Evolutionary conservation across 2,329 filamentous ascomycete genomes (phyloP).

Genomic region (Fonsecaea pedrosoi): DNA sequence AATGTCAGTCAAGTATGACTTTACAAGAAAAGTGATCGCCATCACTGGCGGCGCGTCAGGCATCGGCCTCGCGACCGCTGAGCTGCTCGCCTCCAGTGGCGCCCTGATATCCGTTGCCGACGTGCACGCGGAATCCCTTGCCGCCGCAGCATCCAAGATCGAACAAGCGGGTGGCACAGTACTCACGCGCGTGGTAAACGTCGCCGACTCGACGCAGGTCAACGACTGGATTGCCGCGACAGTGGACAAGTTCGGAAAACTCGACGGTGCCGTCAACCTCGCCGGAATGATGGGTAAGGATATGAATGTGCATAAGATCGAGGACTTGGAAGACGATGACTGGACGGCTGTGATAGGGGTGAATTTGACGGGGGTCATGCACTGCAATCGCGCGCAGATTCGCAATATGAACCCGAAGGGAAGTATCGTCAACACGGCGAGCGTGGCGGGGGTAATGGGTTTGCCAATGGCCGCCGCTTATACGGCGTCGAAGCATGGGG

Average conservation of each 20-base stretch:
- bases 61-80: too few species aligned
- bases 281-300: neutral
- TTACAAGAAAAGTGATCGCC: conserved; percentile 38
- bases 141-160: neutral
- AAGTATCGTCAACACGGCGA: neutral
- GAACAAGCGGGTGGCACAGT: neutral
- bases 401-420: neutral
- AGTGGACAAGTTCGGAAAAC: neutral
- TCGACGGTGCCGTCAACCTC: neutral
- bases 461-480: neutral
- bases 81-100: too few species aligned
- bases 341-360: neutral
- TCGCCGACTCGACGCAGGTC: neutral
- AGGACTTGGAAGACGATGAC: neutral
- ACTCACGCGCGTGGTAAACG: neutral
- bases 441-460: neutral
- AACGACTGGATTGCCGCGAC: neutral
- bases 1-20: too few species aligned
- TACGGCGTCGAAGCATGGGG: neutral
- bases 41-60: too few species aligned
- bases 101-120: neutral
- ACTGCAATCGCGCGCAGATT: neutral
- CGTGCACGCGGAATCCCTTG: neutral
- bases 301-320: neutral
- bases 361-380: neutral